Conservation (phyloP, 345 rosid species). For the Litchi chinensis region DNA sequence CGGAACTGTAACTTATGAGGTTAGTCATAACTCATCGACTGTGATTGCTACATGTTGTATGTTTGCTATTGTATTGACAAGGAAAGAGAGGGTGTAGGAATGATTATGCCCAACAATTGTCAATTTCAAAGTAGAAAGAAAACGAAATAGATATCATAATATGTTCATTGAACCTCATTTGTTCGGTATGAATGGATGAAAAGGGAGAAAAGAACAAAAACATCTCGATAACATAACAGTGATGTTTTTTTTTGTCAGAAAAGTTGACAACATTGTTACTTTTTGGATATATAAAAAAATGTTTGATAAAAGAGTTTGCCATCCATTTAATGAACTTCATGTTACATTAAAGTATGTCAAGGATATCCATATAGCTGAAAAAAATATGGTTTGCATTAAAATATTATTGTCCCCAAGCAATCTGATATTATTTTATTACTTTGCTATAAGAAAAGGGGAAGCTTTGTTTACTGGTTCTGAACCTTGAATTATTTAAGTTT, state of each 20-base stretch:
- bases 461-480: background rate
- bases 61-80: background rate
- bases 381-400: background rate
- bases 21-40: conserved; percentile 17
- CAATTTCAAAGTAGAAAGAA: background rate
- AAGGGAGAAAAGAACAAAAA: background rate
- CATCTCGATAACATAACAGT: background rate
- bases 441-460: background rate
- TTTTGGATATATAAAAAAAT: background rate
- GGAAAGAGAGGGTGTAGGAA: background rate
- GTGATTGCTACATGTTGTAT: background rate
- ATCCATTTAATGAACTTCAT: background rate
- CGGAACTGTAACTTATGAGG: conserved; percentile 58
- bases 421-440: background rate
- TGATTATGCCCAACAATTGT: background rate
- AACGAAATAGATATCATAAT: background rate
- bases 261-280: background rate
- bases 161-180: background rate
- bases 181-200: background rate
- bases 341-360: background rate
- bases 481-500: background rate
- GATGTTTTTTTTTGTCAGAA: background rate
- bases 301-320: background rate
- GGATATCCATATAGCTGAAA: background rate
- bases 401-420: background rate